These are phyloP conservation scores for Talaromyces piceae DNA, from an alignment of 2,329 filamentous ascomycete species.

Conservation along the genomic window DNA sequence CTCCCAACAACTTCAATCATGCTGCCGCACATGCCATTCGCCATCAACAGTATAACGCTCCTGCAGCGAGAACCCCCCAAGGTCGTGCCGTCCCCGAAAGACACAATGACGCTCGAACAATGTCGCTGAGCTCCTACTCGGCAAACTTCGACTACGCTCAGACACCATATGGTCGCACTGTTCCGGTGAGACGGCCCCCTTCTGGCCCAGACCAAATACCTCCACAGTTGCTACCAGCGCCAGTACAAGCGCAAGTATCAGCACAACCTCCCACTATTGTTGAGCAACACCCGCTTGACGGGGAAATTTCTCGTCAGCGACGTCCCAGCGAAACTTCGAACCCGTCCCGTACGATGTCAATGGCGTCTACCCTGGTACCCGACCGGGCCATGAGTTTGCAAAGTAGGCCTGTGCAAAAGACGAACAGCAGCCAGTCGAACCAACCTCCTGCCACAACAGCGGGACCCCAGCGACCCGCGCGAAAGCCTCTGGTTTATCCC, in stretches of 20 bases:
- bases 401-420: conserved; percentile 45
- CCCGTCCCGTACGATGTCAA: conserved; percentile 69
- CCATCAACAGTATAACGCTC: conserved; percentile 61
- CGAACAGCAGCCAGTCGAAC: conserved; percentile 46
- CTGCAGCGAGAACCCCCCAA: conserved; percentile 74
- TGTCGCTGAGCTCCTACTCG: conserved; percentile 86
- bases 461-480: conserved; percentile 54
- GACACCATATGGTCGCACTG: conserved; percentile 78
- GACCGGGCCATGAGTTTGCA: conserved; percentile 53
- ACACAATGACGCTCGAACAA: conserved; percentile 85
- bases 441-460: conserved; percentile 49
- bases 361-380: conserved; percentile 65
- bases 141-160: conserved; percentile 71
- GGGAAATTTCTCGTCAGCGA: conserved; percentile 27
- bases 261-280: not conserved
- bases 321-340: conserved; percentile 38
- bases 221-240: conserved; percentile 16
- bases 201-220: conserved; percentile 36
- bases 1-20: conserved; percentile 34
- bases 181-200: conserved; percentile 66
- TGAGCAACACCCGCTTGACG: conserved; percentile 48
- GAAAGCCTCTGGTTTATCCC: conserved; percentile 83
- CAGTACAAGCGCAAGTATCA: conserved; percentile 13
- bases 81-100: conserved; percentile 86
- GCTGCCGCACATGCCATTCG: conserved; percentile 67